Base-by-base conservation (phyloP, 169 alveolate genomes). In the Babesia ovis region DNA sequence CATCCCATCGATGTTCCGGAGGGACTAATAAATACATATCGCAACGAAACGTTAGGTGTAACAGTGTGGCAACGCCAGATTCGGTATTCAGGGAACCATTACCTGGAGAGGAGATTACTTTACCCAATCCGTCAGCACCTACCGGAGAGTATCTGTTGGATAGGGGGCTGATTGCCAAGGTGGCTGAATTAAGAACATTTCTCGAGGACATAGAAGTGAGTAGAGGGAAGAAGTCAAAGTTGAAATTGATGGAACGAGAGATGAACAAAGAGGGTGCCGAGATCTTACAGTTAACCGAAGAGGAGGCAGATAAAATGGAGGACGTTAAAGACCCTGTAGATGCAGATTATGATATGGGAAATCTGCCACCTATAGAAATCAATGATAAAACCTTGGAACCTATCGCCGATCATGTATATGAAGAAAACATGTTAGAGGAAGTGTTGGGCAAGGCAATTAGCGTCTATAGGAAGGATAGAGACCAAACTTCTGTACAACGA, bases 91-190 rank as follows among this genome's bases (percentile, higher is more conserved):
- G 87, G 43, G 66, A 51, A n/a, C 83, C 83, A 0, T n/a, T 79
- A 32, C 87, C 87, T 12, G 77, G 77, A 20, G 87, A 68, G 48
- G 76, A 32, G 14, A 50, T 79, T 39, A 69, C 57, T 6, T 77
- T 79, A 29, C 89, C 89, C 6, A 60, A 66, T 34, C 77, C 68
- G 23, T 34, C 64, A 14, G 64, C 37, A 12, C 55, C 75, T 23
- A 60, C 89, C 22, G 89, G 89, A 14, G 81, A 81, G 57, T 55
- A 46, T 34, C 85, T 81, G 12, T 45, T 81, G 57, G 89, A 81
- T 48, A 71, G 64, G 58, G 79, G 48, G 14, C 25, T 81, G 37
- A 71, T 81, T 29, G 60, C 55, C 32, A 81, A 67, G 68, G 73
- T 81, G n/a, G 89, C 85, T 12, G 66, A 35, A 23, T 59, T 81